A percentile compares a stretch with the other conserved stretches of the same genome.
Conservation (phyloP, 164 flowering plant species). For the Buxus sempervirens region DNA sequence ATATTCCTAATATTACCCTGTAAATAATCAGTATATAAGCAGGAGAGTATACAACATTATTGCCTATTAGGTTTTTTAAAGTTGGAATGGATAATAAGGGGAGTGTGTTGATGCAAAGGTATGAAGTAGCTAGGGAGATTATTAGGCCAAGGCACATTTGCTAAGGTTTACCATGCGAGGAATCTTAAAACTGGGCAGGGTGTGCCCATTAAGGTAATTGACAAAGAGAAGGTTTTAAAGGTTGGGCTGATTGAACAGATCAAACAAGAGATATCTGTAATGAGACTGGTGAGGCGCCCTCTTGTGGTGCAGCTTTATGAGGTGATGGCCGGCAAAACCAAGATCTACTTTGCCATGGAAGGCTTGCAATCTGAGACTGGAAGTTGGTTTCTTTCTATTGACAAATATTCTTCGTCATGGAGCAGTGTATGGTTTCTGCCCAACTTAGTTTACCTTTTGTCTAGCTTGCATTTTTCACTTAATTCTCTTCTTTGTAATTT, state of each 20-base stretch:
- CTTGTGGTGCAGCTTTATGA: constrained; percentile 33
- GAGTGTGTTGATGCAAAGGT: constrained; percentile 24
- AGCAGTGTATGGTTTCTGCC: no score
- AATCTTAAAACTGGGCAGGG: constrained; percentile 23
- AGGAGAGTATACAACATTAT: no score
- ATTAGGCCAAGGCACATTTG: constrained; percentile 38
- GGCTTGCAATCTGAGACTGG: no score
- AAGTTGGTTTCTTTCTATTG: no score
- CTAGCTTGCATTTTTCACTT: no score
- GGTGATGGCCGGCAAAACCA: constrained; percentile 40
- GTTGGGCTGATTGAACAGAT: constrained; percentile 35
- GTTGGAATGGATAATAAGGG: constrained; percentile 36
- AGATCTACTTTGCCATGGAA: no score
- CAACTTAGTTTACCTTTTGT: no score
- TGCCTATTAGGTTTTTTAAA: no score
- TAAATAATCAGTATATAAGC: no score
- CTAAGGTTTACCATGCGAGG: constrained; percentile 34
- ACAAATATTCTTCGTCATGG: no score
- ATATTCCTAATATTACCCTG: no score
- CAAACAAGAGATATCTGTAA: constrained; percentile 37
- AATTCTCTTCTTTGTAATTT: no score
- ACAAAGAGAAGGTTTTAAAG: constrained; percentile 30
- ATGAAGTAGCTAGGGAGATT: constrained; percentile 34
- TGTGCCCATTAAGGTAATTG: constrained; percentile 35
- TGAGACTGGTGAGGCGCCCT: constrained; percentile 30